Evolutionary conservation across 139 green algal genomes (phyloP).

Genomic region (Pleodorina starrii): DNA sequence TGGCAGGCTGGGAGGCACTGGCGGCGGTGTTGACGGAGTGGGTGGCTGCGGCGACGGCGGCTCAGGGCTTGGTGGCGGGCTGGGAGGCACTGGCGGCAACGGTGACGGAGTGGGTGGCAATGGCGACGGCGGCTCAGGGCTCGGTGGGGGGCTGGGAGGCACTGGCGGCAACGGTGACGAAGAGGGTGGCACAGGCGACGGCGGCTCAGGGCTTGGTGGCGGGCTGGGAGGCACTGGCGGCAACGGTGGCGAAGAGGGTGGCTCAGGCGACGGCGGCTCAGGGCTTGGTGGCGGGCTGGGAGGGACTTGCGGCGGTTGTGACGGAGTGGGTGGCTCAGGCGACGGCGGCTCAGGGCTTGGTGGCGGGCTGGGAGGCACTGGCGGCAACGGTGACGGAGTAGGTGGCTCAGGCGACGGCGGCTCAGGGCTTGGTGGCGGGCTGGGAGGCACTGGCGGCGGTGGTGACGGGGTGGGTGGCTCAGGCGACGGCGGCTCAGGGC

Average conservation of each 20-base stretch:
- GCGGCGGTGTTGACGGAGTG: neutral
- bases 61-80: neutral
- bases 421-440: neutral
- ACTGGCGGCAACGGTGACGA: neutral
- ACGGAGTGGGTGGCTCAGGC: neutral
- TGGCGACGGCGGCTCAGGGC: neutral
- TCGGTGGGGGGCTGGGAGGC: neutral
- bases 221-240: neutral
- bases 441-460: neutral
- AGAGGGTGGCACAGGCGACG: neutral
- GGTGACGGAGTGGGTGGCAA: neutral
- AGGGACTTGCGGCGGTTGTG: neutral
- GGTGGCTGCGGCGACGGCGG: neutral
- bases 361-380: neutral
- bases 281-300: slow-evolving; percentile 1
- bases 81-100: neutral
- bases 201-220: neutral
- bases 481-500: neutral
- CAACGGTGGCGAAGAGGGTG: neutral
- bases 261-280: neutral
- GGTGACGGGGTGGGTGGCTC: neutral
- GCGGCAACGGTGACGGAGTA: neutral
- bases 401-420: neutral
- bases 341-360: neutral
- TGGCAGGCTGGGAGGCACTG: neutral